Conservation (phyloP, 2,329 filamentous ascomycete genomes). For the Exophiala oligosperma region DNA sequence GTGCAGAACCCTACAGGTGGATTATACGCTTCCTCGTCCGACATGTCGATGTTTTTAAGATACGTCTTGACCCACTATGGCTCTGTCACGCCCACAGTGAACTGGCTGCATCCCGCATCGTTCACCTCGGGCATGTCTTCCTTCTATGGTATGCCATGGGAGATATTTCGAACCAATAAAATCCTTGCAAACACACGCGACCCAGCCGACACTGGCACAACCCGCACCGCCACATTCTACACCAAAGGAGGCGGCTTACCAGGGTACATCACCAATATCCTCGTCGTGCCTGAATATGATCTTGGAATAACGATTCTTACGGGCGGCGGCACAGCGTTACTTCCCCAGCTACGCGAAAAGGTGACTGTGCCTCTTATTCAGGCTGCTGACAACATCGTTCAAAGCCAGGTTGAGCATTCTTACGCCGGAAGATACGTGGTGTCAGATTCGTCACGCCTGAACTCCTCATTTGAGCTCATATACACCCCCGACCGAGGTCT, state of each 20-base stretch:
- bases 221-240: slow-evolving; percentile 39
- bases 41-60: slow-evolving; percentile 46
- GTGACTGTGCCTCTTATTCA: slow-evolving; percentile 24
- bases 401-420: slow-evolving; percentile 8
- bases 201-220: slow-evolving; percentile 27
- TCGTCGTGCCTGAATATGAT: slow-evolving; percentile 45
- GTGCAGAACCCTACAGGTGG: slow-evolving; percentile 46
- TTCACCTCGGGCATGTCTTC: slow-evolving; percentile 37
- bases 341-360: slow-evolving; percentile 15
- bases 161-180: slow-evolving; percentile 45
- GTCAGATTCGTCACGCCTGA: slow-evolving; percentile 2
- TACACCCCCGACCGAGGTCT: slow-evolving; percentile 26
- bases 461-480: slow-evolving; percentile 21
- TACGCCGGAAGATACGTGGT: slow-evolving; percentile 17
- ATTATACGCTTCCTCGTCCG: slow-evolving; percentile 42
- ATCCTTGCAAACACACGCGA: slow-evolving; percentile 36
- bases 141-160: slow-evolving; percentile 51
- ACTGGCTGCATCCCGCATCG: slow-evolving; percentile 46
- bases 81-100: slow-evolving; percentile 40
- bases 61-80: slow-evolving; percentile 46
- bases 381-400: slow-evolving; percentile 25
- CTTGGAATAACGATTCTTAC: slow-evolving; percentile 51
- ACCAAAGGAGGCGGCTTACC: slow-evolving; percentile 48
- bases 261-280: slow-evolving; percentile 43
- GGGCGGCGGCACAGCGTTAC: slow-evolving; percentile 21